Evolutionary conservation across 345 rosid genomes (phyloP), one percentile per base, ranked within the genome.

Genomic region (Litchi chinensis): DNA sequence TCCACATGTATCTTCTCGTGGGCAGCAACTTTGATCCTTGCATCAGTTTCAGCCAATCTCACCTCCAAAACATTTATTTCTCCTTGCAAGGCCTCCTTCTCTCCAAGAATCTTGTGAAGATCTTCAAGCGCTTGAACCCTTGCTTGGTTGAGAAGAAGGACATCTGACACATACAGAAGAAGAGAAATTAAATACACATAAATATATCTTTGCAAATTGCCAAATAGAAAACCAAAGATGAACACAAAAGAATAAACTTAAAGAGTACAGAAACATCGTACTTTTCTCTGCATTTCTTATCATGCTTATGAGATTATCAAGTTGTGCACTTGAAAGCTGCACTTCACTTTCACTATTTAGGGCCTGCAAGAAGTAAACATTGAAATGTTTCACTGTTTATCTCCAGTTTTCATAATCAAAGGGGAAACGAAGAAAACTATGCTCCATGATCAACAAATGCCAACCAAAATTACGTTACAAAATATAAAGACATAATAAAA

Each of bases 41-140:
- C 98, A 87, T 95, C 97, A 83, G 92, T 91, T 85, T 95, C 99
- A 24, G 93, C 88, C 86, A 93, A 69, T 84, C 83, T 92, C 92
- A 85, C 87, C 85, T 92, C 93, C 79, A 95, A 76, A 40, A 50
- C 85, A 78, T 73, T 89, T 63, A 92, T 90, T 84, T 93, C 97
- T 79, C 93, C 90, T 71, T 91, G 97, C 85, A 93, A 77, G 5
- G 88, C 81, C 82, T 92, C 93, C 80, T 93, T 93, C 84, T 95
- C 99, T 59, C 80, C 70, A 10, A 93, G 86, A 85, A 90, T 89
- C 77, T 81, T 85, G 70, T 82, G 85, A 64, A 92, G 95, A 63
- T 93, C 95, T 12, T 91, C 90, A 64, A 95, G 88, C 22, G 99
- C 93, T 87, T 78, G 85, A 79, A 87, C 85, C 60, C 96, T 91